These are phyloP conservation scores for Telopea speciosissima DNA, from an alignment of 177 flowering plant species.

Conservation along the genomic window DNA sequence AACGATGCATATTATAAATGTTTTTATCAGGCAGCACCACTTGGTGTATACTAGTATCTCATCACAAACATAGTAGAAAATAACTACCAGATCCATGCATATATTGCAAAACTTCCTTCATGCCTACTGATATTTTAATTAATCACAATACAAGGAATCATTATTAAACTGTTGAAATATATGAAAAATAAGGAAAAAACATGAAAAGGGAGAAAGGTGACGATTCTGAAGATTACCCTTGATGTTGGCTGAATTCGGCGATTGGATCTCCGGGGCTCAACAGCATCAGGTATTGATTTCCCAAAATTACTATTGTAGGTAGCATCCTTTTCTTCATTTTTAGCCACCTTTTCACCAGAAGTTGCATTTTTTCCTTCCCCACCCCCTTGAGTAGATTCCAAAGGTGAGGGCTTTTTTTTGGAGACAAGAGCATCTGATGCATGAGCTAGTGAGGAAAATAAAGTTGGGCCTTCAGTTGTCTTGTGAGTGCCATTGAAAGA, in stretches of 20 bases:
- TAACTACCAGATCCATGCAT: too few relatives aligned
- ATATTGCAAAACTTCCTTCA: too few relatives aligned
- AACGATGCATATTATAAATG: too few relatives aligned
- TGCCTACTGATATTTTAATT: too few relatives aligned
- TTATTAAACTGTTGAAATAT: too few relatives aligned
- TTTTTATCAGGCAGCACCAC: too few relatives aligned
- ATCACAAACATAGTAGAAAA: too few relatives aligned
- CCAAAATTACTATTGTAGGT: constrained; percentile 25
- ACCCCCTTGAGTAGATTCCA: constrained; percentile 30
- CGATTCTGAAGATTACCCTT: constrained; percentile 45
- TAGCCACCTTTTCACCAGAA: constrained; percentile 39
- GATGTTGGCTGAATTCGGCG: constrained; percentile 98
- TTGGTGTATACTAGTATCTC: too few relatives aligned
- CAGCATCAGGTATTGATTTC: constrained; percentile 33
- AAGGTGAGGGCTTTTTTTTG: constrained; percentile 35
- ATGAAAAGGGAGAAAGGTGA: not conserved
- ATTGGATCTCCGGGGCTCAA: constrained; percentile 85
- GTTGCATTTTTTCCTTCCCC: constrained; percentile 47
- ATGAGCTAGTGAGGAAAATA: constrained; percentile 32
- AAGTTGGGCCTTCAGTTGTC: constrained; percentile 27
- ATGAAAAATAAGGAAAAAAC: too few relatives aligned
- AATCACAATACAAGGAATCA: too few relatives aligned
- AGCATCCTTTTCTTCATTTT: constrained; percentile 44
- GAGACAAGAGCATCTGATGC: constrained; percentile 29
- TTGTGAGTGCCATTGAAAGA: constrained; percentile 28